These are phyloP conservation scores for Phytophthora litchii DNA, from an alignment of 352 stramenopile genomes.

Conservation along the genomic window DNA sequence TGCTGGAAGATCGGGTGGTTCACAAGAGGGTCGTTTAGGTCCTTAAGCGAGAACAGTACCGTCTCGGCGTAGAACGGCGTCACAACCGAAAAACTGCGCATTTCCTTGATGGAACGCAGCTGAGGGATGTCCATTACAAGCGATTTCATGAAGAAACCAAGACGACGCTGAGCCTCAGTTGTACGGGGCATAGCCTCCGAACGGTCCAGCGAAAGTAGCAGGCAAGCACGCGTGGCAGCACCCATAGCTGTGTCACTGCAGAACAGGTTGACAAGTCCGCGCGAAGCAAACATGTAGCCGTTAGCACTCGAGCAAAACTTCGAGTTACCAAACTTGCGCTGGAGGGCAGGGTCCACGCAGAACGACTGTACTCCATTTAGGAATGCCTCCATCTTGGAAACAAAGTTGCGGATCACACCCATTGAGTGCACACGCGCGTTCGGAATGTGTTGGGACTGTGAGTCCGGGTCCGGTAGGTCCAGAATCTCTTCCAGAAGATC, in stretches of 20 bases:
- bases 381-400: conserved; percentile 86
- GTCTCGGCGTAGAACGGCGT: conserved; percentile 87
- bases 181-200: conserved; percentile 73
- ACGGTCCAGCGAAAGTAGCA: conserved; percentile 69
- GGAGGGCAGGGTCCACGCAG: conserved; percentile 62
- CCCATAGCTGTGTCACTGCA: conserved; percentile 77
- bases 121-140: conserved; percentile 87
- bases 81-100: conserved; percentile 86
- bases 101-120: conserved; percentile 81
- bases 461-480: conserved; percentile 80
- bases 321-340: conserved; percentile 77
- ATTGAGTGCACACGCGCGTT: conserved; percentile 74
- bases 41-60: conserved; percentile 79
- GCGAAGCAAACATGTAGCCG: conserved; percentile 71
- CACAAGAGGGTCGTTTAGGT: conserved; percentile 81
- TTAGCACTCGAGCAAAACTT: conserved; percentile 77
- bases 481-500: conserved; percentile 84
- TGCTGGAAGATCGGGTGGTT: conserved; percentile 89
- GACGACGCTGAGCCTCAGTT: conserved; percentile 67
- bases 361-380: conserved; percentile 71
- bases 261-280: conserved; percentile 75
- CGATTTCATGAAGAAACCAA: conserved; percentile 90
- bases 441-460: conserved; percentile 70
- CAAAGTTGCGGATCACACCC: conserved; percentile 88
- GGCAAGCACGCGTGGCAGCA: conserved; percentile 64